phyloP scores from a whole-genome alignment of 306 rosid species.

The Coriaria nepalensis region DNA sequence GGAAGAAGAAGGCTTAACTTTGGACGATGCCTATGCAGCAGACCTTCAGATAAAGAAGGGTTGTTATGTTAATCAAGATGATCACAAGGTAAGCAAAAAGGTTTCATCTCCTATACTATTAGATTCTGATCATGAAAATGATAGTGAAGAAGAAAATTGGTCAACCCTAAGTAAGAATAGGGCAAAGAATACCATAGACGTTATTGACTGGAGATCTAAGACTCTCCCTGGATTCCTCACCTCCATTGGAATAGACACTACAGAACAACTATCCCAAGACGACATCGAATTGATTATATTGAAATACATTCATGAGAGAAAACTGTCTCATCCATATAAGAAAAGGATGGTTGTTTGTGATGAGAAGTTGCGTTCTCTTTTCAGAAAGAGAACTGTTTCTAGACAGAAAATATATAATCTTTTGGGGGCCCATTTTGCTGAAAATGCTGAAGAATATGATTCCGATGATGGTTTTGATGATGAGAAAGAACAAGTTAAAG shows the following conservation, averaged over 20 bases:
- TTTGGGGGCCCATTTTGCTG: conserved; percentile 31
- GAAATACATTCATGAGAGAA: conserved; percentile 38
- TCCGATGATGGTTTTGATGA: no score
- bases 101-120: no score
- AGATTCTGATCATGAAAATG: conserved; percentile 10
- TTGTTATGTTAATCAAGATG: no score
- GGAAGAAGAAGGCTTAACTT: conserved; percentile 36
- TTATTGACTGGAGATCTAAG: conserved; percentile 50
- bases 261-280: conserved; percentile 22
- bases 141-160: conserved; percentile 4
- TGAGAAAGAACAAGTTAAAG: no score
- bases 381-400: conserved; percentile 26
- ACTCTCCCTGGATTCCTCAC: conserved; percentile 46
- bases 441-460: no score
- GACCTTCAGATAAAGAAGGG: conserved; percentile 12
- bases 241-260: conserved; percentile 37
- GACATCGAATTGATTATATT: conserved; percentile 23
- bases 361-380: conserved; percentile 31
- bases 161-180: conserved; percentile 13
- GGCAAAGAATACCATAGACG: conserved; percentile 14
- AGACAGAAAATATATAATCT: conserved; percentile 17
- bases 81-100: no score
- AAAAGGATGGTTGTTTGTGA: conserved; percentile 39
- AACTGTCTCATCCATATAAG: conserved; percentile 29
- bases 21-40: conserved; percentile 18